Base-by-base conservation (phyloP, 2,329 filamentous ascomycete species). In the Penicillium oxalicum region DNA sequence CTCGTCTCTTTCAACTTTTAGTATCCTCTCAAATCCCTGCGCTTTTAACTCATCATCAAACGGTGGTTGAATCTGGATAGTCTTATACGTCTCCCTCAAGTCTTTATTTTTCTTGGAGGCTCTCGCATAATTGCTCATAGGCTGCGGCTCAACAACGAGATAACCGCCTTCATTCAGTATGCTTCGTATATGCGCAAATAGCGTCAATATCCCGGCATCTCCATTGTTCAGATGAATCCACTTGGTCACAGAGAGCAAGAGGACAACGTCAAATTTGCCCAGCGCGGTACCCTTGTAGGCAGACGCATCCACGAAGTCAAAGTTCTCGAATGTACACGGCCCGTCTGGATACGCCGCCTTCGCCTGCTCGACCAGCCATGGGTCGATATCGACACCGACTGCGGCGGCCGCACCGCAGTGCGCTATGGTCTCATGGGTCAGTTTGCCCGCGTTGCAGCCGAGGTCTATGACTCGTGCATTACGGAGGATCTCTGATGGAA, bases 201-300 rank as follows among this genome's bases (percentile, higher is more conserved):
- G 47, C 25, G 27, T 54, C 48, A 60, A 48, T 36, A 60, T 57
- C 43, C 47, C 54, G 2, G 54, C 33, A 26, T 60, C 57, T 25
- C 57, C 57, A 26, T 58, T 60, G 43, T 60, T 60, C n/a, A 60
- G 52, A 51, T 60, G 57, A 18, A 60, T 48, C 57, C 56, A 60
- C 41, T 60, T 60, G 4, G 57, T 60, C 40, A 60, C 57, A 32
- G 57, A 60, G 29, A 60, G 56, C 37, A 60, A 45, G 32, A 60
- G 33, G 24, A 54, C 56, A 50, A 60, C 57, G 39, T 60, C 57
- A 40, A 60, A 60, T 35, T 60, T 60, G 46, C 56, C 57, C 40
- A 56, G 43, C 41, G 56, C 57, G 33, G 54, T 56, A 44, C 57
- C 57, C 13, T 37, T 57, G 39, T 60, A 60, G 13, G 54, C 56